Conservation (phyloP, 2,329 filamentous ascomycete species). For the Aspergillus neoniger region DNA sequence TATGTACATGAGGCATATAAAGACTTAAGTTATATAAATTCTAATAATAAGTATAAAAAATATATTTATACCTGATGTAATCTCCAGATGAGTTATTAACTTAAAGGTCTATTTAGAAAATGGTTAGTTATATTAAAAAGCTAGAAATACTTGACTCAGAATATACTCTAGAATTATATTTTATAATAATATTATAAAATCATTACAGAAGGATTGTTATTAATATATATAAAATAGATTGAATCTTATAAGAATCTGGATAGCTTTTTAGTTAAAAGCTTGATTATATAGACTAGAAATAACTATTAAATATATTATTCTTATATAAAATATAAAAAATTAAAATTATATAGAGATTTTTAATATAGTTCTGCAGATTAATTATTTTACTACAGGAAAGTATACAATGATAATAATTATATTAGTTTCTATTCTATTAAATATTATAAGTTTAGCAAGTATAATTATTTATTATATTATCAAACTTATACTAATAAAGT, state of each 20-base stretch:
- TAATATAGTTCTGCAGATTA: neutral
- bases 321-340: neutral
- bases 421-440: neutral
- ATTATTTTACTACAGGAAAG: neutral
- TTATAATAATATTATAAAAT: neutral
- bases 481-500: neutral
- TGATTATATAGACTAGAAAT: neutral
- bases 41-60: neutral
- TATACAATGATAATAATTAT: neutral
- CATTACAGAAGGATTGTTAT: neutral
- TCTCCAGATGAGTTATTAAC: neutral
- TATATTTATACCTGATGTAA: neutral
- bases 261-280: neutral
- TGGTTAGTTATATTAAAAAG: neutral
- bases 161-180: neutral
- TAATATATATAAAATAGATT: neutral
- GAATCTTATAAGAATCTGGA: neutral
- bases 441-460: neutral
- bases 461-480: neutral
- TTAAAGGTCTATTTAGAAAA: rapidly evolving
- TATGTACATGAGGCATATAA: no score
- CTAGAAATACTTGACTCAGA: neutral
- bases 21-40: neutral
- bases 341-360: neutral
- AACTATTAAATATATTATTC: neutral